Evolutionary conservation across 768 basidiomycete genomes (phyloP).

Genomic region (Tylopilus plumbeoviolaceoides): DNA sequence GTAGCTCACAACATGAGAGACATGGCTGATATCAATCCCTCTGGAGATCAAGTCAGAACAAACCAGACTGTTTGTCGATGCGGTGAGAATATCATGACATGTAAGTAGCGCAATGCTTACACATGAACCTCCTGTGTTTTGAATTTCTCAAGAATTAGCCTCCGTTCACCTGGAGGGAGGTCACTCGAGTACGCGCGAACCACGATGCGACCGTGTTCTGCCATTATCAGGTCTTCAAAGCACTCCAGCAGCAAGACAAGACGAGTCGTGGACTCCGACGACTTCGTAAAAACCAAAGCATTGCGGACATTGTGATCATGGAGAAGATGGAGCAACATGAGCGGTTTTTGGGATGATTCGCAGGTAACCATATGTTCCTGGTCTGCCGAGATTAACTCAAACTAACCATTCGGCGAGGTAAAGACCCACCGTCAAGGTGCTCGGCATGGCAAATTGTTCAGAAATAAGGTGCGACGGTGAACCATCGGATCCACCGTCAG

Average conservation of each 20-base stretch:
- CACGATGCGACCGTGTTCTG: conserved; percentile 31
- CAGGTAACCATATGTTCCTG: conserved; percentile 88
- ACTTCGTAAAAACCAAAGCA: conserved; percentile 95
- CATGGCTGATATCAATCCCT: conserved; percentile 91
- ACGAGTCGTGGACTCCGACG: conserved; percentile 82
- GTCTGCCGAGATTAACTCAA: conserved; percentile 2
- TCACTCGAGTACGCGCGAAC: conserved; percentile 87
- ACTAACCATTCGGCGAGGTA: not conserved
- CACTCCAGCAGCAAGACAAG: conserved; percentile 79
- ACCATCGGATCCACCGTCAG: conserved; percentile 31
- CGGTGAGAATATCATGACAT: not conserved
- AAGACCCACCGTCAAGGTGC: conserved; percentile 59
- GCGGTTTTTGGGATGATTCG: conserved; percentile 76
- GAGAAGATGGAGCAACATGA: conserved; percentile 85
- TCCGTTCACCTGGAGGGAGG: conserved; percentile 67
- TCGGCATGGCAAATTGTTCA: conserved; percentile 81
- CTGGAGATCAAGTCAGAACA: conserved; percentile 96
- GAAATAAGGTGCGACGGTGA: conserved; percentile 53
- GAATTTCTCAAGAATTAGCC: conserved; percentile 74
- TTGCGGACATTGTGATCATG: conserved; percentile 56
- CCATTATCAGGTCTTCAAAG: conserved; percentile 55
- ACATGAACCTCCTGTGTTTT: conserved; percentile 76
- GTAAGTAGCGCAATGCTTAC: conserved; percentile 41
- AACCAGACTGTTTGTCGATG: conserved; percentile 59
- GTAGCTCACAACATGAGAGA: conserved; percentile 92